A percentile compares a stretch with the other conserved stretches of the same genome.
Conservation (phyloP, 2,329 filamentous ascomycete species). For the Fusarium sp. region DNA sequence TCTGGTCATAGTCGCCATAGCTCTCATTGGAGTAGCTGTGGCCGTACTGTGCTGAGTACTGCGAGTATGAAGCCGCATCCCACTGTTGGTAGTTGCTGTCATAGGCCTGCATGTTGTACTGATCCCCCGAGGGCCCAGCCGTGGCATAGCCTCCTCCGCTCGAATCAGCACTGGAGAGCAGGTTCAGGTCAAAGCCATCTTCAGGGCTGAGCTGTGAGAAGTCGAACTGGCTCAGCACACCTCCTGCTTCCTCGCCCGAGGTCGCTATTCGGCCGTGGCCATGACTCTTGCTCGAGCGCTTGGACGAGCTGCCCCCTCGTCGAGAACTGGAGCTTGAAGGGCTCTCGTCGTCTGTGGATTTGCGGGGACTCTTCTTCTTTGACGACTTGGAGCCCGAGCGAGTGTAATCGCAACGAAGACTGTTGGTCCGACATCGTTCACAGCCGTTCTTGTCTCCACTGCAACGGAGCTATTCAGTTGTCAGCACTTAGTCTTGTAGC, state of each 20-base stretch:
- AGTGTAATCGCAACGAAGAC: slow-evolving; percentile 54
- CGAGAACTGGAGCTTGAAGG: slow-evolving; percentile 39
- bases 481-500: slow-evolving; percentile 24
- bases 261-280: slow-evolving; percentile 35
- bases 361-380: slow-evolving; percentile 49
- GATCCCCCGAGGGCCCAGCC: slow-evolving; percentile 37
- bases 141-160: slow-evolving; percentile 44
- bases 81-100: slow-evolving; percentile 36
- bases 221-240: slow-evolving; percentile 48
- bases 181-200: slow-evolving; percentile 51
- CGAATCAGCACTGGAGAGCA: slow-evolving; percentile 42
- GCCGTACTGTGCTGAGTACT: slow-evolving; percentile 40
- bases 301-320: slow-evolving; percentile 42
- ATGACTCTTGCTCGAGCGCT: slow-evolving; percentile 40
- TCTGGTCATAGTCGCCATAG: slow-evolving; percentile 44
- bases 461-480: slow-evolving; percentile 53
- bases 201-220: slow-evolving; percentile 50
- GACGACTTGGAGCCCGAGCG: slow-evolving; percentile 52
- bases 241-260: slow-evolving; percentile 40
- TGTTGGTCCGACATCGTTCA: slow-evolving; percentile 52
- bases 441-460: slow-evolving; percentile 57
- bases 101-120: slow-evolving; percentile 34
- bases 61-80: slow-evolving; percentile 34
- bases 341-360: slow-evolving; percentile 40
- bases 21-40: slow-evolving; percentile 37